Percentiles rank a stretch among this genome's conserved stretches.
Evolutionary conservation across 1,139 yeast genomes (phyloP).

Genomic region (Waltiozyma sp.): DNA sequence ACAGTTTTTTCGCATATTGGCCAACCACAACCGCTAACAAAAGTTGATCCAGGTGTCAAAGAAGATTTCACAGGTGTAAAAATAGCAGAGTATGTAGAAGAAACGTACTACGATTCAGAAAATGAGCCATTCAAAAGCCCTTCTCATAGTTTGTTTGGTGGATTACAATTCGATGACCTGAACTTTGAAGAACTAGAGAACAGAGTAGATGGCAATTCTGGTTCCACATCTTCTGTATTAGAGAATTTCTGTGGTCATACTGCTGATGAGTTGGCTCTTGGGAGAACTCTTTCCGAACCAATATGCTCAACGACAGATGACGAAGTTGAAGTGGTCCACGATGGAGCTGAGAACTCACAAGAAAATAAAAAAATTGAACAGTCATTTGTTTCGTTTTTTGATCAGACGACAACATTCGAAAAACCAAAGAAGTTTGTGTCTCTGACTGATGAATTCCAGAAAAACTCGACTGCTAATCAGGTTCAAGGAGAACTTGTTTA

Average conservation of each 20-base stretch:
- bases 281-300: neutral
- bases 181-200: constrained; percentile 2
- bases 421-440: neutral
- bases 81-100: constrained; percentile 6
- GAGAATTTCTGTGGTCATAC: neutral
- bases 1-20: neutral
- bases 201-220: neutral
- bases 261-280: neutral
- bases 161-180: constrained; percentile 6
- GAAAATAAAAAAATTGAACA: too few species aligned
- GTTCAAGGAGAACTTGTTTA: neutral
- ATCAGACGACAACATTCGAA: neutral
- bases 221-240: neutral
- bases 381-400: neutral
- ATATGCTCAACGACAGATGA: neutral
- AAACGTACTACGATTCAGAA: constrained; percentile 16
- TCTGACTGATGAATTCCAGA: neutral
- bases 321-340: neutral
- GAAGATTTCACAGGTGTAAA: neutral
- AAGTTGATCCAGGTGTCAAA: neutral
- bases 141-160: constrained; percentile 15
- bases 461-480: neutral
- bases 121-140: constrained; percentile 16
- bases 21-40: neutral
- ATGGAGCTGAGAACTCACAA: neutral